Percentiles rank a stretch among this genome's conserved stretches.
phyloP scores from a whole-genome alignment of 768 basidiomycete genomes.

The Phanerochaete sordida region DNA sequence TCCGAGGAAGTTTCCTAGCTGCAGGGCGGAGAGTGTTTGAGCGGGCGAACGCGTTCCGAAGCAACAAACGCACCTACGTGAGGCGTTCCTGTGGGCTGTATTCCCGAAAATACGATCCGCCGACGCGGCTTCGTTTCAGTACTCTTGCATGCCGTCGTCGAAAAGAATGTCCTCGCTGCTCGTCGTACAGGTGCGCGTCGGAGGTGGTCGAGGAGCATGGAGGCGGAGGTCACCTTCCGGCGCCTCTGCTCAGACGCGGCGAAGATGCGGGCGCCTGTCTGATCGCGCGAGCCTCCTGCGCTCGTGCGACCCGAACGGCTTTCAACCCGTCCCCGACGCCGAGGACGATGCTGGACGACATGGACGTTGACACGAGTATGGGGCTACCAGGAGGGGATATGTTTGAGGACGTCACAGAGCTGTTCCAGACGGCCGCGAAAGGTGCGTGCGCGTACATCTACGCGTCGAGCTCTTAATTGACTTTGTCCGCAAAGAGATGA shows the following conservation, averaged over 20 bases:
- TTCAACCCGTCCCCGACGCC: background rate
- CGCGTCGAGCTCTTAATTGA: background rate
- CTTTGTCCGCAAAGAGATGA: conserved; percentile 46
- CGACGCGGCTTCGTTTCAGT: background rate
- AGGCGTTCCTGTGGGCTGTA: conserved; percentile 90
- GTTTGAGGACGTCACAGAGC: conserved; percentile 59
- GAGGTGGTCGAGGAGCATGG: background rate
- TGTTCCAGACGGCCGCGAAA: conserved; percentile 57
- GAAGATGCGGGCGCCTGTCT: background rate
- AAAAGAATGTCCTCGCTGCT: background rate
- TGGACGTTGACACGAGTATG: conserved; percentile 16
- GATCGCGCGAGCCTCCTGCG: background rate
- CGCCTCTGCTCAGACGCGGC: background rate
- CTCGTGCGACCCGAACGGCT: background rate
- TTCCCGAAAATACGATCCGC: conserved; percentile 78
- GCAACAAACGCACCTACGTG: conserved; percentile 53
- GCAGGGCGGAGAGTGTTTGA: background rate
- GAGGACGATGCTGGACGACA: background rate
- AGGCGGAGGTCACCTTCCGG: background rate
- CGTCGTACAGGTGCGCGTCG: background rate
- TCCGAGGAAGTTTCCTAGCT: conserved; percentile 95
- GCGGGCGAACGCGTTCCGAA: background rate
- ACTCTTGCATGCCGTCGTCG: background rate
- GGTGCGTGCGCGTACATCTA: conserved; percentile 37
- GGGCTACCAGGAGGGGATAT: conserved; percentile 54